Conservation (phyloP, 768 basidiomycete genomes). For the Amyloporia xantha region DNA sequence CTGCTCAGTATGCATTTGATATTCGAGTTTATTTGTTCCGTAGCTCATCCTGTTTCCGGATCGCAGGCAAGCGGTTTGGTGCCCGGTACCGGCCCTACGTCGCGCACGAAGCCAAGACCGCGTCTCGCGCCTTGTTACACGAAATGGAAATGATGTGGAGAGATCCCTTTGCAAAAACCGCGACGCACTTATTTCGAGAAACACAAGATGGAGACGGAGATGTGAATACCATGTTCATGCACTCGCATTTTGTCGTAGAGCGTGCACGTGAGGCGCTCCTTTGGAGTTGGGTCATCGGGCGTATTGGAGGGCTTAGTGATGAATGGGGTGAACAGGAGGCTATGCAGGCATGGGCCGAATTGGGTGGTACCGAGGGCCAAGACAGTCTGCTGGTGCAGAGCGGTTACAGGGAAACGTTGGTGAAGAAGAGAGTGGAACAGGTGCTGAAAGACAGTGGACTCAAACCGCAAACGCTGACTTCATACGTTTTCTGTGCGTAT, state of each 20-base stretch:
- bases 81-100: constrained; percentile 31
- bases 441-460: constrained; percentile 13
- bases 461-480: constrained; percentile 8
- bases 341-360: constrained; percentile 24
- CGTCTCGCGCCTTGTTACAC: constrained; percentile 27
- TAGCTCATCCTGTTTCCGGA: too few species aligned
- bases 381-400: constrained; percentile 11
- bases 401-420: constrained; percentile 15
- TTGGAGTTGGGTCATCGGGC: constrained; percentile 31
- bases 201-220: constrained; percentile 24
- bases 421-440: constrained; percentile 10
- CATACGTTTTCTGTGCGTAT: constrained; percentile 17
- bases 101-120: constrained; percentile 31
- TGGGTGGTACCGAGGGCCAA: constrained; percentile 20
- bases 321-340: constrained; percentile 13
- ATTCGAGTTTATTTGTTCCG: not conserved
- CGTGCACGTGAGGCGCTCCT: constrained; percentile 30
- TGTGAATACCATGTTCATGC: constrained; percentile 28
- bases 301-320: constrained; percentile 20
- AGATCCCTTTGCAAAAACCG: constrained; percentile 23
- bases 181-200: constrained; percentile 27
- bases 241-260: constrained; percentile 28
- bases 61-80: constrained; percentile 31
- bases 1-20: constrained; percentile 24
- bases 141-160: constrained; percentile 28